Base-by-base conservation (phyloP, 257 asterid species). In the Jacaranda copaia region DNA sequence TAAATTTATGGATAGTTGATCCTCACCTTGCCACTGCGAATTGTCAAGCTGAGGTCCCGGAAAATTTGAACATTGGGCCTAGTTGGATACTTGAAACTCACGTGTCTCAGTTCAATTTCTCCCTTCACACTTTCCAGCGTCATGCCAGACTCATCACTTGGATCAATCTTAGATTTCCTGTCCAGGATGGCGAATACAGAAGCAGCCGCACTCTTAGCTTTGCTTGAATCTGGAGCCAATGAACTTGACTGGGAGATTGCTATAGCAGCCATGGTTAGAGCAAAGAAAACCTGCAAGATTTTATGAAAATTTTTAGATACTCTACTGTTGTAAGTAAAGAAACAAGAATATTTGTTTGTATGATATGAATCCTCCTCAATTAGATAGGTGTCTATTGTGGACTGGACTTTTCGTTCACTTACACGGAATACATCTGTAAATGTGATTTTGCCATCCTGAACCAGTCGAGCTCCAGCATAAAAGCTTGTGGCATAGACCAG, bases 191-290 rank as follows among this genome's bases (percentile, higher is more conserved):
- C 83, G 63, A 92, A 92, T 52, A 92, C 73, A 11, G 98, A 94
- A 80, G 96, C 90, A 16, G 96, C 92, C 4, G 98, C 98, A 3
- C 77, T 48, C 85, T 89, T 94, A 13, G 98, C 98, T 77, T 94
- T 92, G 85, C 75, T 83, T 18, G 97, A 90, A 70, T 94, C 97
- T 5, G 98, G 97, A 65, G 92, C 93, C 32, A 94, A 77, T 0
- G 97, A 86, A 60, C 97, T 89, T 5, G 98, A 92, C 62, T 92
- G 96, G 39, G 97, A 92, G 77, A 94, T 89, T 36, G 94, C 97
- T 6, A 89, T 15, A 40, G 97, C 93, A 32, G 97, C 96, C 97
- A 90, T 89, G 8, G 97, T 89, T 68, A 94, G 79, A 82, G 94
- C 96, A 72, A 89, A 94, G 87, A 94, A 94, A 38, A 92, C 98